phyloP scores from a whole-genome alignment of 2,329 filamentous ascomycete species.

The Colletotrichum filicis region DNA sequence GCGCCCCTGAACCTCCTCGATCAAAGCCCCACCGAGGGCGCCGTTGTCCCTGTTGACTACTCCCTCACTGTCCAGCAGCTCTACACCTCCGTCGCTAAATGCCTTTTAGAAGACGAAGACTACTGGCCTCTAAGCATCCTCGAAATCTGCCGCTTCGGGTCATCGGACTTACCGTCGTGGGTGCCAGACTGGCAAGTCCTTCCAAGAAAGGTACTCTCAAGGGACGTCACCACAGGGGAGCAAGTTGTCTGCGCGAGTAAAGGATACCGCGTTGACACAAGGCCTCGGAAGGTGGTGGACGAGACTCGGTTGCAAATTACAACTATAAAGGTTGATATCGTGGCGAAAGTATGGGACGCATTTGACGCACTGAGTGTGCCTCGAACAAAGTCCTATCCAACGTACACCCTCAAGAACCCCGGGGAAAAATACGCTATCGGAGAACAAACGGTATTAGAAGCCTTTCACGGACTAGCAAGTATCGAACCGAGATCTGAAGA shows the following conservation, averaged over 20 bases:
- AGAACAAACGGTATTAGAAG: not conserved
- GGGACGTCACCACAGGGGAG: not conserved
- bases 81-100: not conserved
- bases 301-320: not conserved
- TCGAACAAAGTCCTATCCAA: not conserved
- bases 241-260: not conserved
- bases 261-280: fast-evolving
- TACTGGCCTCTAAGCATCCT: not conserved
- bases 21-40: not conserved
- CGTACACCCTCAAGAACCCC: not conserved
- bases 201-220: not conserved
- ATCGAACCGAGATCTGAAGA: not conserved
- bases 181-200: not conserved
- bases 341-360: not conserved
- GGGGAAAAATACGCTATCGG: not conserved
- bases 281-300: not conserved
- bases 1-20: not conserved
- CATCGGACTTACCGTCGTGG: not conserved
- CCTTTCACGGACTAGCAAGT: not conserved
- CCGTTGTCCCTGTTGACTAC: not conserved
- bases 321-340: not conserved
- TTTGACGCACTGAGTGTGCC: not conserved
- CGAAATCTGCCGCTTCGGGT: not conserved
- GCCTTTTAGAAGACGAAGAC: not conserved
- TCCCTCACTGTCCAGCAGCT: not conserved